Base-by-base conservation (phyloP, 2,329 filamentous ascomycete species). In the Fusarium caatingaense region DNA sequence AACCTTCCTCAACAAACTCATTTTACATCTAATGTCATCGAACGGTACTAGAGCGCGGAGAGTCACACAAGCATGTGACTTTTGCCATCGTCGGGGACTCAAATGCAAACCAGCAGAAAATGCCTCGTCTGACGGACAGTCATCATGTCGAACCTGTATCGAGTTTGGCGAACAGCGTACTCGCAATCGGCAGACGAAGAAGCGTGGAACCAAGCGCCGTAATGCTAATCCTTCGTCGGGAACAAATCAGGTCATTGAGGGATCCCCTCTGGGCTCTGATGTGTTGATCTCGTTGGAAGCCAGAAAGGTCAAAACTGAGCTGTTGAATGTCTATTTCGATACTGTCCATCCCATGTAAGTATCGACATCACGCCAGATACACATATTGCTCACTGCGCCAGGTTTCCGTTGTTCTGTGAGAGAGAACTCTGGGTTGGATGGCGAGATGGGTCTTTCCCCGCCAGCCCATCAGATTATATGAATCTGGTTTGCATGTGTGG, bases 401-500 rank as follows among this genome's bases (percentile, higher is more conserved):
- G 51, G 40, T 55, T 55, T 7, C 41, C 41, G 2, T n/a, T 55
- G 8, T 45, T 45, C 3, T 55, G 41, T n/a, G 51, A 55, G 10
- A 8, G 51, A 13, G 28, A 55, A 34, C 12, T 55, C 7, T 55
- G 41, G 40, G 51, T 55, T 25, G 41, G 41, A 7, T 55, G 41
- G 51, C 21, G 41, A 45, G 51, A 55, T 13, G 40, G 15, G 7
- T 28, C 34, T 21, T 55, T 55, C 8, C 51, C 41, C 9, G 28
- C 40, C 16, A n/a, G 15, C 5, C 11, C 40, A 2, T 32, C 40
- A 15, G 51, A 55, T 15, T 45, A 55, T 8, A 55, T 55, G 51
- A 55, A 45, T 5, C 20, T 55, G 11, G 21, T 55, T 6, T 55
- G 51, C 27, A 55, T 55, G 51, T 55, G 51, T 13, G 51, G 41